Percentiles rank a stretch among this genome's conserved stretches.
Conservation (phyloP, 108 stramenopile genomes). For the Parietichytrium sp. region DNA sequence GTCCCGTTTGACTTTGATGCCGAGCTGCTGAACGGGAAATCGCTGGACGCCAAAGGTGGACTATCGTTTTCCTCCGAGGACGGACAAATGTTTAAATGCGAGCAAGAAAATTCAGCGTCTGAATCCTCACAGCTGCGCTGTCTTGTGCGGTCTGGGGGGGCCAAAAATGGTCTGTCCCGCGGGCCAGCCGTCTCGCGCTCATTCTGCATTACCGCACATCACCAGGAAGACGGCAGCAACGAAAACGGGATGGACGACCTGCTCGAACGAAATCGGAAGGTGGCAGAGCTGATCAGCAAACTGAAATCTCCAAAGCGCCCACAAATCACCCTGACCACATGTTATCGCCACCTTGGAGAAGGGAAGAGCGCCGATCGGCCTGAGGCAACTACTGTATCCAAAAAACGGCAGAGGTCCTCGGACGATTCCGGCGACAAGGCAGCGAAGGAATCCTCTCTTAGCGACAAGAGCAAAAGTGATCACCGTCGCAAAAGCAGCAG, state of each 20-base stretch:
- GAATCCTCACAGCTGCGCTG: constrained; percentile 17
- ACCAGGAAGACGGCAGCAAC: not conserved
- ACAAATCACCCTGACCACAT: not conserved
- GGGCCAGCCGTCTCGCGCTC: not conserved
- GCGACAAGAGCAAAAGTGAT: no score
- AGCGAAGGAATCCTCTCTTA: no score
- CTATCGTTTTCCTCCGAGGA: no score
- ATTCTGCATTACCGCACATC: not conserved
- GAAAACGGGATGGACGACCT: not conserved
- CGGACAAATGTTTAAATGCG: no score
- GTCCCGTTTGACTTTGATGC: not conserved
- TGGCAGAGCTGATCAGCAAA: not conserved
- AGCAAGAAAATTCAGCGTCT: no score
- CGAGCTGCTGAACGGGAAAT: not conserved
- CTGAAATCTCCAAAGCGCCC: not conserved
- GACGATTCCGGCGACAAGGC: no score
- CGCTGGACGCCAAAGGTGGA: not conserved
- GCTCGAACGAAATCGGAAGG: not conserved
- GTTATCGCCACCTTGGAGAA: not conserved
- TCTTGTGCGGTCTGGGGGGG: not conserved
- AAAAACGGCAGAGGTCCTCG: not conserved
- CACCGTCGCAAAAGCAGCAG: no score
- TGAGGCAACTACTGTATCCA: not conserved
- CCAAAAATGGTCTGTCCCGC: not conserved
- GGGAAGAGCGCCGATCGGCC: not conserved